Evolutionary conservation across 1,284 basidiomycete genomes (phyloP).

Genomic region (Tilletia horrida): DNA sequence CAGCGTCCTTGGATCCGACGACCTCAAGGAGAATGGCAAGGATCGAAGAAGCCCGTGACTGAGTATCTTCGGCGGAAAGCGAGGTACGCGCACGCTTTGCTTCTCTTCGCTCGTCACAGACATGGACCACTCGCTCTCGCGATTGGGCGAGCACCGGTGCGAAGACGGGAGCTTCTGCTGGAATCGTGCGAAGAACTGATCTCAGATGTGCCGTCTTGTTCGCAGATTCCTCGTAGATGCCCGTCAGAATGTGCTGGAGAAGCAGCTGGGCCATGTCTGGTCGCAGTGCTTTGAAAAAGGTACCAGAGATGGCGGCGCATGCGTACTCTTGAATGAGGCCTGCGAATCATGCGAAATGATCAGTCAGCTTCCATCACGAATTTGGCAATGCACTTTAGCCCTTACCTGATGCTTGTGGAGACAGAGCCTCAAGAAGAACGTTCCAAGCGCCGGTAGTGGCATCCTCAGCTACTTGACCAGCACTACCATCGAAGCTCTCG

Average conservation of each 20-base stretch:
- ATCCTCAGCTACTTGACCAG: slow-evolving; percentile 61
- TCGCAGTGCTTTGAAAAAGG: slow-evolving; percentile 61
- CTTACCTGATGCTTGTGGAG: too few relatives aligned
- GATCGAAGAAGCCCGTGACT: slow-evolving; percentile 8
- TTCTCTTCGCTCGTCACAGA: slow-evolving; percentile 59
- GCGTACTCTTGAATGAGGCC: slow-evolving; percentile 28
- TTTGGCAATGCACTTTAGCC: too few relatives aligned
- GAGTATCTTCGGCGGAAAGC: background rate
- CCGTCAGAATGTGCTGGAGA: slow-evolving; percentile 59
- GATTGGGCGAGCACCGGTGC: slow-evolving; percentile 64
- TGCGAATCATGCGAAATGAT: background rate
- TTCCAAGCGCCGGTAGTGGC: slow-evolving; percentile 55
- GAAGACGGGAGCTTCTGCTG: slow-evolving; percentile 59
- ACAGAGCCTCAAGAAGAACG: slow-evolving; percentile 27
- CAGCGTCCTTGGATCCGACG: slow-evolving; percentile 21
- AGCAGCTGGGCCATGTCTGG: slow-evolving; percentile 63
- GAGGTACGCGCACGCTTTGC: slow-evolving; percentile 33
- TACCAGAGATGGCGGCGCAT: slow-evolving; percentile 58
- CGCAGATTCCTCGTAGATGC: slow-evolving; percentile 33
- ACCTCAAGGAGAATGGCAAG: slow-evolving; percentile 11
- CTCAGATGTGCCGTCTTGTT: slow-evolving; percentile 30
- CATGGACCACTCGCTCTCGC: slow-evolving; percentile 57
- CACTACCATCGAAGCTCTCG: slow-evolving; percentile 60
- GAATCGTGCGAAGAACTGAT: slow-evolving; percentile 34
- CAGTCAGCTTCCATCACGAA: background rate